These are phyloP conservation scores for Sporobolomyces phaffii DNA, from an alignment of 768 basidiomycete species.

Conservation along the genomic window DNA sequence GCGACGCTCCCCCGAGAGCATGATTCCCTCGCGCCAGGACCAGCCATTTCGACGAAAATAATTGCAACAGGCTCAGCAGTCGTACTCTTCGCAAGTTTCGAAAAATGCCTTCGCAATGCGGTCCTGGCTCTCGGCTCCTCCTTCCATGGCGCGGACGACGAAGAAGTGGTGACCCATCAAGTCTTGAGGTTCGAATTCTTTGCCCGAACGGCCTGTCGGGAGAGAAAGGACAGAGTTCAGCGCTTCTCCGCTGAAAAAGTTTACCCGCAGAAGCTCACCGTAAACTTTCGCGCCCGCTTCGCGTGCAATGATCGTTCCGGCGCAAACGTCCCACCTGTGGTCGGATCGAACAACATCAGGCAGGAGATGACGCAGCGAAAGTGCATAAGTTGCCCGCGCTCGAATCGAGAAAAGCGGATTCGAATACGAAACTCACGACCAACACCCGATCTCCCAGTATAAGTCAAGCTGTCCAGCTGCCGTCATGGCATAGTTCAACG, in stretches of 20 bases:
- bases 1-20: background rate
- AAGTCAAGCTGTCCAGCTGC: slow-evolving; percentile 60
- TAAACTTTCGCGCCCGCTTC: slow-evolving; percentile 80
- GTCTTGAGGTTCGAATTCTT: slow-evolving; percentile 40
- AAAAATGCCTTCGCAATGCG: slow-evolving; percentile 81
- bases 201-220: slow-evolving; percentile 15
- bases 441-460: slow-evolving; percentile 71
- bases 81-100: slow-evolving; percentile 66
- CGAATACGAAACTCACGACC: slow-evolving; percentile 50
- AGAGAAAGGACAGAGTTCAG: no score
- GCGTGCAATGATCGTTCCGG: slow-evolving; percentile 81
- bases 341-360: background rate
- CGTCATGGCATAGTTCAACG: slow-evolving; percentile 73
- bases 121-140: slow-evolving; percentile 63
- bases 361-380: background rate
- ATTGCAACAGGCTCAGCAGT: slow-evolving; percentile 38
- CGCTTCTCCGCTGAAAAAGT: no score
- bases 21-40: background rate
- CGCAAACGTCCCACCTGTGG: slow-evolving; percentile 49
- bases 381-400: no score
- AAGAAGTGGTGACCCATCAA: slow-evolving; percentile 47
- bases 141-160: slow-evolving; percentile 54
- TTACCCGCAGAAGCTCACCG: slow-evolving; percentile 47
- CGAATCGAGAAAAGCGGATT: no score
- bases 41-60: no score